Base-by-base conservation (phyloP, 192 early-diverging fungal genomes). In the Coemansia biformis region DNA sequence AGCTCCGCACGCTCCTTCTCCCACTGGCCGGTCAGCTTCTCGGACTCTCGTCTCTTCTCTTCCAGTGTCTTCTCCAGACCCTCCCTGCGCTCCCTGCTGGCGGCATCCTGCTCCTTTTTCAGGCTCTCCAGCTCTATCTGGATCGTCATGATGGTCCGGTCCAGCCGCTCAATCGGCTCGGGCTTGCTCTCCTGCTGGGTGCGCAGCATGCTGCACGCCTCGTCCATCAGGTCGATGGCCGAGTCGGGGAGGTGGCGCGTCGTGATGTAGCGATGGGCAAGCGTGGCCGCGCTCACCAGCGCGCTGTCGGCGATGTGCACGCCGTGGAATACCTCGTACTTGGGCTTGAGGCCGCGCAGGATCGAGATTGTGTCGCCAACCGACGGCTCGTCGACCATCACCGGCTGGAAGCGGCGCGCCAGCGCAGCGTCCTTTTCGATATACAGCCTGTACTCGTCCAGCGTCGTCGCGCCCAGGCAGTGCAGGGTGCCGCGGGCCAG, bases 181-280 rank as follows among this genome's bases (percentile, higher is more conserved):
- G 87, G 86, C 48, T 87, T 85, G 65, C 82, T 84, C 53, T 88
- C 86, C 48, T 87, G 85, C 51, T 90, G 85, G 8, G 84, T 71
- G 42, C 85, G 59, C 41, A 90, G 71, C 54, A 84, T 86, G 22
- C 82, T 82, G 40, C 87, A 90, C 2, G 87, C 85, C 62, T 90
- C 87, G 42, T 90, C 87, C 5, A 90, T 73, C 18, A 90, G 53
- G 60, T 90, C 87, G 41, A 90, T 90, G 13, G 87, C 87, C 41
- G 88, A 88, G 66, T 90, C 87, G 0, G 87, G 87, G 35, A 88
- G 57, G 51, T 83, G 85, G 1, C 85, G 70, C 18, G 80, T 76
- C 2, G 82, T 81, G 28, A 90, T 81, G 46, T 88, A 90, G 31
- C 87, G 81, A 48, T 90, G 81, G 9, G 83, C 79, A 37, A 84